These are phyloP conservation scores for Tricholoma flavovirens DNA, from an alignment of 768 basidiomycete genomes.

Conservation along the genomic window DNA sequence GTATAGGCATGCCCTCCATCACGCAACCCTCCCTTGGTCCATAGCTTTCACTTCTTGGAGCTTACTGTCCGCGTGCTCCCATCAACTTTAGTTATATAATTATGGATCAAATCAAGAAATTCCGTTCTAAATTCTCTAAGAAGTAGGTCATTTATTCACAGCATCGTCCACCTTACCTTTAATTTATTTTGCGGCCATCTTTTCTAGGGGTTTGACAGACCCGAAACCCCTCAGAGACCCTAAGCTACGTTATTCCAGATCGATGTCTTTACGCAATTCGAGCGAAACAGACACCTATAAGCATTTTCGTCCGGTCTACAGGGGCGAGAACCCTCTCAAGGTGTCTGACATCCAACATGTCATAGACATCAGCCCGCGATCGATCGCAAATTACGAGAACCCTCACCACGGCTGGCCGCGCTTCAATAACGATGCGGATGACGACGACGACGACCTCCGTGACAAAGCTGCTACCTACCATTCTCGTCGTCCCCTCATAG, in stretches of 20 bases:
- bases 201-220: conserved; percentile 2
- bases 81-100: not conserved
- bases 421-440: not conserved
- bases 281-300: conserved; percentile 12
- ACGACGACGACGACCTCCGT: not conserved
- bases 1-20: not conserved
- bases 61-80: not conserved
- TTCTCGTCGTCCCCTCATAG: conserved; percentile 1
- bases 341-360: conserved; percentile 9
- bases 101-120: conserved; percentile 15
- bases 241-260: conserved; percentile 14
- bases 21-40: not conserved
- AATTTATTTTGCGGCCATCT: not conserved
- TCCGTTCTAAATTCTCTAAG: conserved; percentile 11
- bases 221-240: conserved; percentile 7
- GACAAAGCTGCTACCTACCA: not conserved
- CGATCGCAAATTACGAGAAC: conserved; percentile 3
- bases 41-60: not conserved
- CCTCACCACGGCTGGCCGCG: conserved; percentile 6
- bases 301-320: conserved; percentile 7
- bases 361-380: conserved; percentile 9
- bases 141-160: conserved; percentile 8
- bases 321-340: conserved; percentile 10
- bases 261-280: conserved; percentile 19
- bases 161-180: not conserved